Evolutionary conservation across 306 rosid genomes (phyloP), one percentile per base, ranked within the genome.

Genomic region (Acacia crassicarpa): DNA sequence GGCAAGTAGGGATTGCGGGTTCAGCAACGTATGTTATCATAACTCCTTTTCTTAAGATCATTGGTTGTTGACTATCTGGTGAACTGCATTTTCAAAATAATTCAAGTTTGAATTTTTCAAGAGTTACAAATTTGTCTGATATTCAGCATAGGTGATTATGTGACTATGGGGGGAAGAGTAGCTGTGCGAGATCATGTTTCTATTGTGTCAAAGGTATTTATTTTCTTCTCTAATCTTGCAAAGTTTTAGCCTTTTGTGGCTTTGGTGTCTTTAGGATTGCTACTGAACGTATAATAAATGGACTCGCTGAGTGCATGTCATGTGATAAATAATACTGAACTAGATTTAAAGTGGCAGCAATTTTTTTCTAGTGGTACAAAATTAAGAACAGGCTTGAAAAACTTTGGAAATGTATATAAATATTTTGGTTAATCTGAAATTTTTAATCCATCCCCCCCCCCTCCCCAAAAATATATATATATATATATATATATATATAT

Each of bases 1-100:
- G 98, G 67, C 98, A 93, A 92, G 98, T 87, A 78, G 99, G 99
- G 75, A 91, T 95, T 87, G 97, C 98, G 51, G 98, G 99, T 69
- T 95, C 98, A 6, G 99, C 86, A 72, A 93, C 89, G 98, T 93
- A 91, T 4, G 92, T 85, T 67, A 40, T 61, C 41, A 67, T 35
- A 59, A 19, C 82, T 75, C 35, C 1, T 6, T 54, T 19, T 65
- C 74, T 38, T 73, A 69, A 72, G 16, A 6, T 69, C 17, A 58
- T 5, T 25, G 48, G 12, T 12, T 61, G 49, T 32, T 61, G 33
- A 62, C 27, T 62, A 13, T 27, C 71, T 27, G 79, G 76, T 72
- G 61, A 84, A 25, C 27, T 73, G 77, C 40, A 17, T 73, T 13
- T 59, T 35, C 40, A 53, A 67, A 73, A 79, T 67, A 80, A 81